Conservation (phyloP, 306 rosid genomes). For the Chamaecrista fasciculata region DNA sequence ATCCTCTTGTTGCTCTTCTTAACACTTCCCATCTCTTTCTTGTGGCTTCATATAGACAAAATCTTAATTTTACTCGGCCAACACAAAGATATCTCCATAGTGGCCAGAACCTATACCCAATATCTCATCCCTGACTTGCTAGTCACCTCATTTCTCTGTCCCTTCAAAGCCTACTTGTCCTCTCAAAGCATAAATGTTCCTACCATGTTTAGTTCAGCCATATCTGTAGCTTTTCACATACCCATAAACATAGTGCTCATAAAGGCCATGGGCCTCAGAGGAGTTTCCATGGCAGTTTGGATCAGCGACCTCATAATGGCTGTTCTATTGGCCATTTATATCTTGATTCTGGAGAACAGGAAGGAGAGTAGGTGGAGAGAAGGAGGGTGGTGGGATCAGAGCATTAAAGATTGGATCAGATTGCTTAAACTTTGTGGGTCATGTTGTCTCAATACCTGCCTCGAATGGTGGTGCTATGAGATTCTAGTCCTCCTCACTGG, state of each 20-base stretch:
- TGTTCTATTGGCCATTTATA: slow-evolving; percentile 56
- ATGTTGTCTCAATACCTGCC: slow-evolving; percentile 81
- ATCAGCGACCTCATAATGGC: slow-evolving; percentile 62
- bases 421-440: slow-evolving; percentile 72
- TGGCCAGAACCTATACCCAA: slow-evolving; percentile 50
- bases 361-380: slow-evolving; percentile 47
- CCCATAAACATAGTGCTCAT: slow-evolving; percentile 65
- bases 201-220: slow-evolving; percentile 64
- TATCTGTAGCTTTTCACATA: slow-evolving; percentile 65
- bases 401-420: slow-evolving; percentile 56
- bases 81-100: slow-evolving; percentile 51
- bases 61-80: slow-evolving; percentile 75
- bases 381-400: slow-evolving; percentile 81
- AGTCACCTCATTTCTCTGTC: slow-evolving; percentile 66
- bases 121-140: slow-evolving; percentile 76
- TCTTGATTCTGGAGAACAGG: slow-evolving; percentile 34
- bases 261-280: slow-evolving; percentile 63
- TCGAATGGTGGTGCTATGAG: slow-evolving; percentile 99
- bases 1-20: slow-evolving; percentile 45
- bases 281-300: slow-evolving; percentile 84
- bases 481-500: slow-evolving; percentile 78
- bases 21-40: slow-evolving; percentile 63
- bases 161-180: slow-evolving; percentile 74
- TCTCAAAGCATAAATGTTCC: slow-evolving; percentile 71
- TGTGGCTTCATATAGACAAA: slow-evolving; percentile 82